phyloP scores from a whole-genome alignment of 768 basidiomycete genomes.

The Postia placenta region DNA sequence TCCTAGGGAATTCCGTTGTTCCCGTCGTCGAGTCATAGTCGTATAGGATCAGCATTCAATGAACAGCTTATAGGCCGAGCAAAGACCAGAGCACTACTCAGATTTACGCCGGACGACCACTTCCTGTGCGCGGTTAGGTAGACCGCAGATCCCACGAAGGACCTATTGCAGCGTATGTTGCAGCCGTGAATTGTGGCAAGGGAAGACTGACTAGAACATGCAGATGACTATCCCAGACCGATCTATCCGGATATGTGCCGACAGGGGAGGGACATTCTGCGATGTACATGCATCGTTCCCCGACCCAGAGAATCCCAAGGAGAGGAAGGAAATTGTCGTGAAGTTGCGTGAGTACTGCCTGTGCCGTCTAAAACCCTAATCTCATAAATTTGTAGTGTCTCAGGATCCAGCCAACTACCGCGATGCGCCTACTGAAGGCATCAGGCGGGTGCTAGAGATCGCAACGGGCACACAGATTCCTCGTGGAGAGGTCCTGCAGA shows the following conservation, averaged over 20 bases:
- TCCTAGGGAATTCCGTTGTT: too few relatives aligned
- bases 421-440: slow-evolving; percentile 94
- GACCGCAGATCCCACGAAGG: too few relatives aligned
- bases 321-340: slow-evolving; percentile 78
- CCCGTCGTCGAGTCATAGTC: too few relatives aligned
- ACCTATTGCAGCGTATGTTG: too few relatives aligned
- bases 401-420: slow-evolving; percentile 83
- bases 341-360: slow-evolving; percentile 62
- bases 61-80: too few relatives aligned
- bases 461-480: slow-evolving; percentile 65
- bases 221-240: slow-evolving; percentile 46
- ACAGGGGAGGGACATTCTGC: slow-evolving; percentile 90
- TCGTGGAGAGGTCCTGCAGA: slow-evolving; percentile 60
- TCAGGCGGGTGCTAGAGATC: slow-evolving; percentile 77
- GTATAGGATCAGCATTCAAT: too few relatives aligned
- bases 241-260: slow-evolving; percentile 81
- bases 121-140: too few relatives aligned
- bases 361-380: background rate
- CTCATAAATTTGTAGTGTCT: slow-evolving; percentile 57
- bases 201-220: too few relatives aligned
- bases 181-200: too few relatives aligned
- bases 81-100: too few relatives aligned
- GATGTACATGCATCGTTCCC: slow-evolving; percentile 86
- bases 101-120: too few relatives aligned
- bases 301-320: slow-evolving; percentile 52